phyloP scores from a whole-genome alignment of 106 monocot species.

The Dendrobium nobile region DNA sequence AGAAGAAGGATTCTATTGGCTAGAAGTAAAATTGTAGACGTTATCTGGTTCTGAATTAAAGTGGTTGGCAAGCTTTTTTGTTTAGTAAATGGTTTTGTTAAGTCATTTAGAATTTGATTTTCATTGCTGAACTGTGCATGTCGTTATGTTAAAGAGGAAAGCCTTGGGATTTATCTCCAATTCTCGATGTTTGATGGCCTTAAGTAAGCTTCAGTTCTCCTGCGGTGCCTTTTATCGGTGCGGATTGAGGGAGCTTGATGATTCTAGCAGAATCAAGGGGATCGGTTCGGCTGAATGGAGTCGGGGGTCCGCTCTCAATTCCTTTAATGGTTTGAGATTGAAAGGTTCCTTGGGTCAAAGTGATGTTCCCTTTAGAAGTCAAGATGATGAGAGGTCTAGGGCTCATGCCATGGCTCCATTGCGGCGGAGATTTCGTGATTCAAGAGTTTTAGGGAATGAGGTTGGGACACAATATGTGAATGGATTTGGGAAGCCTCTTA shows the following conservation, averaged over 20 bases:
- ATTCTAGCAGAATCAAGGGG: background rate
- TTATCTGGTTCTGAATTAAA: background rate
- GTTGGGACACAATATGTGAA: background rate
- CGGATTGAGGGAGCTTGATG: conserved; percentile 6
- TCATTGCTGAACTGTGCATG: background rate
- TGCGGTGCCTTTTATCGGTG: background rate
- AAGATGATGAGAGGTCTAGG: background rate
- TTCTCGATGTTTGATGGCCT: background rate
- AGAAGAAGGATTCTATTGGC: background rate
- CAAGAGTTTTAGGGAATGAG: background rate
- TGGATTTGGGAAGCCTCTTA: background rate
- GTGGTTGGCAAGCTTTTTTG: background rate
- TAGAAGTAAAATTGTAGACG: too few species aligned
- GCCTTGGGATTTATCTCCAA: background rate
- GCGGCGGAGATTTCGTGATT: background rate
- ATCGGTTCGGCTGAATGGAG: conserved; percentile 1
- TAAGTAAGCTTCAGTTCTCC: conserved; percentile 1
- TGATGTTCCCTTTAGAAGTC: background rate
- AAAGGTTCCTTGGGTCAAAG: conserved; percentile 3
- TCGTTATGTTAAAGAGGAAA: conserved; percentile 6
- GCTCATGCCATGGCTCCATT: conserved; percentile 5
- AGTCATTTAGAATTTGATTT: conserved; percentile 3
- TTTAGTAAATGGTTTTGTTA: background rate
- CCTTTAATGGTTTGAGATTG: background rate
- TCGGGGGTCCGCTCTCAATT: background rate